phyloP scores from a whole-genome alignment of 306 rosid species.

The Citrullus colocynthis region DNA sequence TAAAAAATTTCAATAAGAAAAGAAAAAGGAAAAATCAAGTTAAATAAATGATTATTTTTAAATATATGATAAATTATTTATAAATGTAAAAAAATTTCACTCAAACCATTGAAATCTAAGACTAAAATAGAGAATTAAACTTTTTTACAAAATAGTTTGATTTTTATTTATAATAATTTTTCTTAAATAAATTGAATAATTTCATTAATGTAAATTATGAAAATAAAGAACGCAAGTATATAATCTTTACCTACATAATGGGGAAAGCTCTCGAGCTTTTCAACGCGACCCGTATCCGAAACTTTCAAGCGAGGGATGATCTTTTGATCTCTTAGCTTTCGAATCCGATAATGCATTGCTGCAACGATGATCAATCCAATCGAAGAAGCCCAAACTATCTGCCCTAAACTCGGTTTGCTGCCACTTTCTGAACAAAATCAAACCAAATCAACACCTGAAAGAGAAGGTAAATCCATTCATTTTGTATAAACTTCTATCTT shows the following conservation, averaged over 20 bases:
- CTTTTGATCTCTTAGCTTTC: constrained; percentile 31
- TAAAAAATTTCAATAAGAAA: too few relatives aligned
- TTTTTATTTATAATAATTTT: too few relatives aligned
- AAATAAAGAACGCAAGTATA: neutral
- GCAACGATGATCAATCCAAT: constrained; percentile 56
- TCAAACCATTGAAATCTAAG: too few relatives aligned
- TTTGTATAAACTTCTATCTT: neutral
- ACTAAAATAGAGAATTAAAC: too few relatives aligned
- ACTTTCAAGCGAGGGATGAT: constrained; percentile 47
- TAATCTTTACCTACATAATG: constrained; percentile 72
- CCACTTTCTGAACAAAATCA: constrained; percentile 6
- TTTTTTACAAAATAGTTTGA: too few relatives aligned
- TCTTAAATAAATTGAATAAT: too few relatives aligned
- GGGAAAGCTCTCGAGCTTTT: constrained; percentile 70
- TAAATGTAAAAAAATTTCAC: too few relatives aligned
- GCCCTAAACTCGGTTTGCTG: constrained; percentile 43
- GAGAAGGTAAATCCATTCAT: neutral
- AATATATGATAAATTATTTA: too few relatives aligned
- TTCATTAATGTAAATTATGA: neutral
- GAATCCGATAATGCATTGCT: constrained; percentile 44
- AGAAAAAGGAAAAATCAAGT: too few relatives aligned
- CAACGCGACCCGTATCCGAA: constrained; percentile 26
- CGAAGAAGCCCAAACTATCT: constrained; percentile 49
- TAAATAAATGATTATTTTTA: too few relatives aligned
- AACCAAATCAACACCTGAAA: neutral